These are phyloP conservation scores for Coniosporium tulheliwenetii DNA, from an alignment of 2,329 filamentous ascomycete genomes.

Conservation along the genomic window DNA sequence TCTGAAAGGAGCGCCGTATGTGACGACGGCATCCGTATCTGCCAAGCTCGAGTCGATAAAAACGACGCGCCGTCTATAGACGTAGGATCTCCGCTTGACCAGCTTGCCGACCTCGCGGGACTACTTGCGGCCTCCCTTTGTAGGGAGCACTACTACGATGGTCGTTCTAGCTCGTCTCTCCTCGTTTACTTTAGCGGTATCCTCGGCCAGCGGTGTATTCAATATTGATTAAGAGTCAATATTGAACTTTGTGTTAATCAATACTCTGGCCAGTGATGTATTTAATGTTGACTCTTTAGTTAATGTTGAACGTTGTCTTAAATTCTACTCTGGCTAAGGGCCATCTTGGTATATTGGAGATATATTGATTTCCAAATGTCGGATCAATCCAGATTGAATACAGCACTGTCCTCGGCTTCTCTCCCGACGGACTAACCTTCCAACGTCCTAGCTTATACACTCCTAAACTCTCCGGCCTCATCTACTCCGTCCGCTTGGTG, in stretches of 20 bases:
- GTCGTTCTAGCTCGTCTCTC: constrained; percentile 6
- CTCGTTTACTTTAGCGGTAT: constrained; percentile 22
- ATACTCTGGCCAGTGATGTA: too few relatives aligned
- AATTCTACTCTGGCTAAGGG: too few relatives aligned
- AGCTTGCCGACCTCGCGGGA: background rate
- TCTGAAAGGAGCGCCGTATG: background rate
- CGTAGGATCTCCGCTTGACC: background rate
- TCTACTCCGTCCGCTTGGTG: background rate
- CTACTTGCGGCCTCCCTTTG: constrained; percentile 7
- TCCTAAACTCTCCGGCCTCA: background rate
- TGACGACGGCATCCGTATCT: background rate
- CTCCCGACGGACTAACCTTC: background rate
- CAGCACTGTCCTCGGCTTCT: too few relatives aligned
- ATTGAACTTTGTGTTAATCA: too few relatives aligned
- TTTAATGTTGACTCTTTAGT: too few relatives aligned
- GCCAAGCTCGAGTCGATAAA: background rate
- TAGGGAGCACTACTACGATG: constrained; percentile 13
- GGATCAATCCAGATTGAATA: too few relatives aligned
- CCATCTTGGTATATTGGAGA: too few relatives aligned
- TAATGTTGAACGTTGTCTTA: too few relatives aligned
- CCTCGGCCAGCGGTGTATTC: too few relatives aligned
- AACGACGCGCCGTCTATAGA: background rate
- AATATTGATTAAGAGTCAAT: too few relatives aligned
- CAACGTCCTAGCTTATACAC: background rate
- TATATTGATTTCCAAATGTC: too few relatives aligned